phyloP scores from a whole-genome alignment of 441 rosid genomes.

The Sinapis alba region DNA sequence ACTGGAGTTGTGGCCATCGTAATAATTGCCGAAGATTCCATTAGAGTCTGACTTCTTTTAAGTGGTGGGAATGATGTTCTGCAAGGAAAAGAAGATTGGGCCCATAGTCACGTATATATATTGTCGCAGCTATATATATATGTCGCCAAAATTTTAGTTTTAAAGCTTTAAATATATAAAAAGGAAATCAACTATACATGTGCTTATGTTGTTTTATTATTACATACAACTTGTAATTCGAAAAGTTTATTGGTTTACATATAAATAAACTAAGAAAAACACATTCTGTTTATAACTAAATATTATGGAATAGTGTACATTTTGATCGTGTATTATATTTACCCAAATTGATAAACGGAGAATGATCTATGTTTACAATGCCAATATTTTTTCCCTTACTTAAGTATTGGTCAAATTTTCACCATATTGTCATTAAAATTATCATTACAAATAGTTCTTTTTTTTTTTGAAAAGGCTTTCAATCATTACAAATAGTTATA shows the following conservation, averaged over 20 bases:
- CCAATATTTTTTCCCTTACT: not conserved
- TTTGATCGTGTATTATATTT: too few relatives aligned
- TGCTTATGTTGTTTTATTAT: not conserved
- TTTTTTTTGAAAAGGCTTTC: too few relatives aligned
- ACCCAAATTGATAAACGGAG: too few relatives aligned
- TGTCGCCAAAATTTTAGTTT: not conserved
- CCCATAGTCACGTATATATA: not conserved
- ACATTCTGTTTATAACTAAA: not conserved
- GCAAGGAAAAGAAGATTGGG: slow-evolving; percentile 3
- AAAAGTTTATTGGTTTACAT: not conserved
- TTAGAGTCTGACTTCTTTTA: slow-evolving; percentile 15
- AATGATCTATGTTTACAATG: too few relatives aligned
- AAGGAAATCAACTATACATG: not conserved
- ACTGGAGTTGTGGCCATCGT: slow-evolving; percentile 17
- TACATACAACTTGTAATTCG: not conserved
- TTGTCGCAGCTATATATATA: not conserved
- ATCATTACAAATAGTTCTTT: not conserved
- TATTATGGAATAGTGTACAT: not conserved
- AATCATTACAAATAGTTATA: too few relatives aligned
- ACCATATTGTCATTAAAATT: not conserved
- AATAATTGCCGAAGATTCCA: slow-evolving; percentile 35
- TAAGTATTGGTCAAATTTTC: not conserved
- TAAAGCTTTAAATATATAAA: not conserved
- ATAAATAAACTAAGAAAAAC: not conserved
- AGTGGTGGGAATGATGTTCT: slow-evolving; percentile 13